A percentile compares a stretch with the other conserved stretches of the same genome.
Conservation (phyloP, 768 basidiomycete species). For the Amanita pallidorosea region DNA sequence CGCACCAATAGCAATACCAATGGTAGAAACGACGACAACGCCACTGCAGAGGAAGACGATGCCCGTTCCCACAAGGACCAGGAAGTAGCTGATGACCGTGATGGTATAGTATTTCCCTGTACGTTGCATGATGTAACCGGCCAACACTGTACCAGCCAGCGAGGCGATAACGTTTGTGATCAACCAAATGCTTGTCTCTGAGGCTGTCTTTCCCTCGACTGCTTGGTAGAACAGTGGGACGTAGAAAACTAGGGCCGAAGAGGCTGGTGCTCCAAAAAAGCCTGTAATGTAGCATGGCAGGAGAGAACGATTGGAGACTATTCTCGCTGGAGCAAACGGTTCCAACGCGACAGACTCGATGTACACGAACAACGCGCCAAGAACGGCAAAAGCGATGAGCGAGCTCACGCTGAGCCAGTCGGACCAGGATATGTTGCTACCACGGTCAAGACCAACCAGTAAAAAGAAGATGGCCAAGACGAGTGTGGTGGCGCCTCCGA, state of each 20-base stretch:
- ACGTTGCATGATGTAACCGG: constrained; percentile 45
- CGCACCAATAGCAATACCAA: constrained; percentile 32
- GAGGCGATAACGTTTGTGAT: constrained; percentile 35
- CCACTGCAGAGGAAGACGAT: constrained; percentile 30
- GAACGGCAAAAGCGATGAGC: constrained; percentile 21
- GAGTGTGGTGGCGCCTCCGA: constrained; percentile 44
- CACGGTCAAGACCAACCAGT: constrained; percentile 46
- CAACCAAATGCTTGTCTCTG: constrained; percentile 41
- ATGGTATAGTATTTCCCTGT: constrained; percentile 48
- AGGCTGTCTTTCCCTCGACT: constrained; percentile 34
- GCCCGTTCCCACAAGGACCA: constrained; percentile 27
- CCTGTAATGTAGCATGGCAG: constrained; percentile 47
- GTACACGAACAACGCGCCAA: constrained; percentile 26
- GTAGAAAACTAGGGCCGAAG: constrained; percentile 38
- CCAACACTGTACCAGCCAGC: constrained; percentile 36
- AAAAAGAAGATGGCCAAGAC: constrained; percentile 47
- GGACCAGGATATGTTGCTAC: constrained; percentile 38
- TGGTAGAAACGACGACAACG: constrained; percentile 20
- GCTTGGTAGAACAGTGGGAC: constrained; percentile 50
- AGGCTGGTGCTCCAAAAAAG: constrained; percentile 39
- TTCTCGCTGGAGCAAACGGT: constrained; percentile 47
- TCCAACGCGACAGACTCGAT: constrained; percentile 45
- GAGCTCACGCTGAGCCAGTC: constrained; percentile 26
- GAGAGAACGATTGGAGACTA: constrained; percentile 38
- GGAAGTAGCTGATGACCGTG: constrained; percentile 30